Base-by-base conservation (phyloP, 768 basidiomycete species). In the Phaeotremella skinneri region DNA sequence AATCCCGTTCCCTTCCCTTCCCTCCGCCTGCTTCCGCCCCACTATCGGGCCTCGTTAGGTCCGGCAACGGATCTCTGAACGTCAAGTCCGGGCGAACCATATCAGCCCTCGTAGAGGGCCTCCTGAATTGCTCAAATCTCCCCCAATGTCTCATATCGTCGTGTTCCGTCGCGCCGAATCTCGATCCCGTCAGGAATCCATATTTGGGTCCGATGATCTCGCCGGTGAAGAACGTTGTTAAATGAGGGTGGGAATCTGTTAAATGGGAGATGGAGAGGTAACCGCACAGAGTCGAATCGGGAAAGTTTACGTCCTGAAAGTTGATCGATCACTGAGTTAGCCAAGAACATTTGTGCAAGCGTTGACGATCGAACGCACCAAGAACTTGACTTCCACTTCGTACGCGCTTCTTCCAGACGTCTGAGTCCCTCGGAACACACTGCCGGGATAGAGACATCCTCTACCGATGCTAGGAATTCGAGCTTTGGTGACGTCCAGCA, bases 211-310 rank as follows among this genome's bases (percentile, higher is more conserved):
- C 92, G 64, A 97, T 93, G 62, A 97, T 91, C 76, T 97, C 91
- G 49, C 92, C 93, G 70, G 92, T 90, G 77, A 97, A 97, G 72
- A 91, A 96, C 2, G 93, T 97, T 4, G 92, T 96, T 41, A 97
- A 83, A 76, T 93, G 89, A 16, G 93, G 93, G 84, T 90, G 92
- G 70, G 94, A 89, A 66, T 93, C 86, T 39, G 93, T 97, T 51
- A 97, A 80, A 27, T 91, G 90, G 17, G 87, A 87, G 74, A 98
- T 98, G 59, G 88, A 86, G 39, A 98, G 85, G 75, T 93, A 94
- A 21, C 94, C 94, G 67, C 87, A 91, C 16, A 97, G 81, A 61
- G 85, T 87, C 0, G 92, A 91, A 14, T 86, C 84, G 2, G 85
- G 78, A 68, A 96, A 88, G 76, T 94, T 89, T 68, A 96, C 90